These are phyloP conservation scores for Fragilaria crotonensis DNA, from an alignment of 108 stramenopile species.

Conservation along the genomic window DNA sequence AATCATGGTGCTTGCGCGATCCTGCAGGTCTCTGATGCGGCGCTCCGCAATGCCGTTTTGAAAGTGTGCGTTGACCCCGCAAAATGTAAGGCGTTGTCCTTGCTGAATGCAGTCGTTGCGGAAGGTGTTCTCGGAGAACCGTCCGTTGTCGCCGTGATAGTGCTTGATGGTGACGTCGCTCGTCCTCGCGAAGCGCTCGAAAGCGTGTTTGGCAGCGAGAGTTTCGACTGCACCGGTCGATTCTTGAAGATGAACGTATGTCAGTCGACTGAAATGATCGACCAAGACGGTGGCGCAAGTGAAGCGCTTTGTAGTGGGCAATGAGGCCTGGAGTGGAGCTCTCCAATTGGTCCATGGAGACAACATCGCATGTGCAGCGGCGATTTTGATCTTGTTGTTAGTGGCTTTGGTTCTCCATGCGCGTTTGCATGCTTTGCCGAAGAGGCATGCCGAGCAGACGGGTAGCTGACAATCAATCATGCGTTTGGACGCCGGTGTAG, in stretches of 20 bases:
- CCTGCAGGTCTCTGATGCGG: conserved; percentile 25
- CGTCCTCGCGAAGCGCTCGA: conserved; percentile 15
- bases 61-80: too few relatives aligned
- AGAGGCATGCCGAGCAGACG: conserved; percentile 22
- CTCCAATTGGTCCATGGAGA: too few relatives aligned
- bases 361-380: background rate
- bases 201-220: too few relatives aligned
- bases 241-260: background rate
- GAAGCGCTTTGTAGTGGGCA: conserved; percentile 19
- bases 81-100: conserved; percentile 16
- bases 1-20: conserved; percentile 20
- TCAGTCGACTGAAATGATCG: too few relatives aligned
- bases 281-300: too few relatives aligned
- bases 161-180: conserved; percentile 8
- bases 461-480: conserved; percentile 10
- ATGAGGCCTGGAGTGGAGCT: conserved; percentile 25
- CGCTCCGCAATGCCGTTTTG: too few relatives aligned
- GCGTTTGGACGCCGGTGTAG: conserved; percentile 5
- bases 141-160: conserved; percentile 26
- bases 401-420: conserved; percentile 14
- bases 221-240: conserved; percentile 5
- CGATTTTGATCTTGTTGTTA: background rate
- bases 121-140: conserved; percentile 8
- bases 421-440: conserved; percentile 11
- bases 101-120: background rate